These are phyloP conservation scores for Puccinellia tenuiflora DNA, from an alignment of 176 grass and related monocot genomes.

Conservation along the genomic window DNA sequence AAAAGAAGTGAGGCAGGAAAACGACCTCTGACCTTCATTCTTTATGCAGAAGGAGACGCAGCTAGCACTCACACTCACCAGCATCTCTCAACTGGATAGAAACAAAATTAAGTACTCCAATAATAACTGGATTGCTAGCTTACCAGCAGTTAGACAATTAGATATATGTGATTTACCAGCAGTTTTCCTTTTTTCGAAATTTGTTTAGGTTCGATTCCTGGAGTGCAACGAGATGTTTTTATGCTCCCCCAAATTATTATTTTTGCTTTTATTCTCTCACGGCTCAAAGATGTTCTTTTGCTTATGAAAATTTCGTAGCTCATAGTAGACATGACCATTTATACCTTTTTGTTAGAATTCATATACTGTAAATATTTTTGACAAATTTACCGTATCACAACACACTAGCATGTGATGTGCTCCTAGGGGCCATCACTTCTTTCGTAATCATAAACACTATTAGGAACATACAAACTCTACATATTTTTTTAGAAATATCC, in stretches of 20 bases:
- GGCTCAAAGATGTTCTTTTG: neutral
- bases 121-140: neutral
- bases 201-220: neutral
- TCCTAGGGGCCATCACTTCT: neutral
- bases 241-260: neutral
- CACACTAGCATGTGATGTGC: neutral
- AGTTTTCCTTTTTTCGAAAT: neutral
- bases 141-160: neutral
- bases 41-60: conserved; percentile 14
- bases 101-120: neutral
- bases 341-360: neutral
- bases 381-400: neutral
- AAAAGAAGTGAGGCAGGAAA: neutral
- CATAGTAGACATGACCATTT: neutral
- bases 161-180: neutral
- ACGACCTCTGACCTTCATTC: conserved; percentile 19
- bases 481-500: neutral
- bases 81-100: neutral
- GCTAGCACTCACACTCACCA: neutral
- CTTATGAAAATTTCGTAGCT: neutral
- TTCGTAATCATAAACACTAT: neutral
- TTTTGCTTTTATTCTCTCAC: neutral
- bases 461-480: neutral
- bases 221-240: neutral
- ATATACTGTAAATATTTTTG: neutral